These are phyloP conservation scores for Penicillium sp. DNA, from an alignment of 2,329 filamentous ascomycete genomes.

Conservation along the genomic window DNA sequence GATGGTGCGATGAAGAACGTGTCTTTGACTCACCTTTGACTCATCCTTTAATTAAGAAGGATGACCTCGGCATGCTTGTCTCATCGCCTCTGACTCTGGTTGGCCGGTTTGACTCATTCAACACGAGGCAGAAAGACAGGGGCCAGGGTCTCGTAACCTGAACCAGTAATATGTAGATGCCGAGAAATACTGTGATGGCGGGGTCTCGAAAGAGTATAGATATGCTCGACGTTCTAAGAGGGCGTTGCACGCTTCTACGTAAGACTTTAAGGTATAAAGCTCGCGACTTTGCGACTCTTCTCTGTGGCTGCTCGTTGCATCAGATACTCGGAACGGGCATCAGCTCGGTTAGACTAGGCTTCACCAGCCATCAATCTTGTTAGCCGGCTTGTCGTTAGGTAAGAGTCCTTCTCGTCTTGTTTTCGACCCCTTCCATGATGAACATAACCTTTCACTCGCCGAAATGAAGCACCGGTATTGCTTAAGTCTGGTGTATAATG, in stretches of 20 bases:
- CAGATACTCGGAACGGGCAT: neutral
- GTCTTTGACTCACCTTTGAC: neutral
- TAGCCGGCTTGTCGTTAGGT: neutral
- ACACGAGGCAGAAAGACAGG: neutral
- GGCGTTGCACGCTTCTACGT: neutral
- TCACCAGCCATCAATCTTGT: neutral
- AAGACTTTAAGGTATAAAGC: neutral
- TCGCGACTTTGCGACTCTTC: neutral
- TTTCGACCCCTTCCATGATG: constrained; percentile 4
- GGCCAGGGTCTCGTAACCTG: neutral
- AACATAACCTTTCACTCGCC: constrained; percentile 16
- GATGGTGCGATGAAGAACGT: too few species aligned
- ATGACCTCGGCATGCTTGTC: neutral
- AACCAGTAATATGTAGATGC: neutral
- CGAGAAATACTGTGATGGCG: neutral
- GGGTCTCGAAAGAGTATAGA: neutral
- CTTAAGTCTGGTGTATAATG: constrained; percentile 13
- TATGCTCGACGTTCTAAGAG: neutral
- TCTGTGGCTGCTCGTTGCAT: neutral
- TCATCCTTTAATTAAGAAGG: neutral
- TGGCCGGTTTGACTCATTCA: neutral
- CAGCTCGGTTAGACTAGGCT: neutral
- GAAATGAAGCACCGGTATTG: constrained; percentile 13
- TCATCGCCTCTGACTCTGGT: neutral
- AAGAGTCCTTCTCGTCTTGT: neutral